phyloP scores from a whole-genome alignment of 2,329 filamentous ascomycete species.

The Pyricularia grisea region DNA sequence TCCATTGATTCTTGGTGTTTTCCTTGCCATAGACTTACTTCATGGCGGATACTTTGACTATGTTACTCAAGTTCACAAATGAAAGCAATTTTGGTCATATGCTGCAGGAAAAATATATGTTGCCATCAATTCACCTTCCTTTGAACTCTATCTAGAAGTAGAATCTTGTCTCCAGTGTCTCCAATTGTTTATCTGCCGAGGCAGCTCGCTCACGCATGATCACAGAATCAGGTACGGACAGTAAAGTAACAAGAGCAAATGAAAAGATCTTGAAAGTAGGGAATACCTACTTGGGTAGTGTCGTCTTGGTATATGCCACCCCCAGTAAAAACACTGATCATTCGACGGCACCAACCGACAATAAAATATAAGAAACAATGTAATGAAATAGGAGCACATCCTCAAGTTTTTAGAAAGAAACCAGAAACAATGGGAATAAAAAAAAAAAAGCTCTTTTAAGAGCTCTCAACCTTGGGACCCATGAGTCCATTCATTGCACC shows the following conservation, averaged over 20 bases:
- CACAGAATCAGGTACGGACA: background rate
- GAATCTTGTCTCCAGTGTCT: too few relatives aligned
- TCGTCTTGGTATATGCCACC: background rate
- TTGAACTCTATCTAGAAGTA: too few relatives aligned
- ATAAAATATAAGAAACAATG: background rate
- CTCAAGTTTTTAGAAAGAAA: background rate
- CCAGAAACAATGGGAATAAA: background rate
- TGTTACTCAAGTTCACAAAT: background rate
- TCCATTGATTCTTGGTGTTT: background rate
- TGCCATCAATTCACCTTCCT: too few relatives aligned
- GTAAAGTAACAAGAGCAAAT: background rate
- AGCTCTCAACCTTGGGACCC: slow-evolving; percentile 35
- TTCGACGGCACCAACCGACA: background rate
- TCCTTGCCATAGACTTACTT: background rate
- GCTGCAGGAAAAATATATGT: too few relatives aligned
- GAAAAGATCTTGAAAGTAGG: background rate
- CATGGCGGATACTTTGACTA: background rate
- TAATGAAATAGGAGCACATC: background rate
- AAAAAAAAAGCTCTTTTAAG: slow-evolving; percentile 5
- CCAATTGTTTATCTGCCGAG: background rate
- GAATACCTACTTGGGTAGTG: background rate
- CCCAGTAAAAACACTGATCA: background rate
- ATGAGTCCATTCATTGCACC: slow-evolving; percentile 37
- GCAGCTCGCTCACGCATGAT: background rate
- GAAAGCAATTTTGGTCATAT: background rate